Evolutionary conservation across 1,284 basidiomycete genomes (phyloP), one percentile per base, ranked within the genome.

Genomic region (Rhodotorula sp.): DNA sequence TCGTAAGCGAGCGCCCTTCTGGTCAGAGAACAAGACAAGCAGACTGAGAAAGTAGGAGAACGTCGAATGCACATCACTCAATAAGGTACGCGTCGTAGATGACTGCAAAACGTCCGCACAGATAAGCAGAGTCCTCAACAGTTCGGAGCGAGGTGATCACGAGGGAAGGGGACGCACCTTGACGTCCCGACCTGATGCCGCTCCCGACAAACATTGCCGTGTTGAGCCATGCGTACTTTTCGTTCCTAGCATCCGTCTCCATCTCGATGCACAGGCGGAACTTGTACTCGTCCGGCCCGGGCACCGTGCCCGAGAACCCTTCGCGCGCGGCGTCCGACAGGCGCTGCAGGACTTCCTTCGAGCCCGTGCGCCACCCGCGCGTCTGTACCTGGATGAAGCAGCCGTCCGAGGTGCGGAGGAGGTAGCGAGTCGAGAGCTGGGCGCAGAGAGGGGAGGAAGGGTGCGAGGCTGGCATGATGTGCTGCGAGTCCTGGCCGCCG

Each of bases 31-130:
- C 34, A 34, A 34, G 34, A 34, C 34, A 34, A 34, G 34, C 34
- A 34, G 34, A 5, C 2, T 34, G 34, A 34, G 34, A 34, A 34
- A 34, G 34, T 34, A 42, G 19, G 7, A 23, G 19, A 42, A 21
- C 55, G 34, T 34, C 49, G 49, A 50, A n/a, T 50, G 49, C 9
- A 19, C 12, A 9, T 55, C 49, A 74, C 58, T 72, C 68, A 41
- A 74, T 52, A 23, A 70, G 61, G 44, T 73, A 74, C 4, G 73
- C 73, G 23, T 74, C 73, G 64, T 74, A 74, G n/a, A 74, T 60
- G 7, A 74, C 73, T 74, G 65, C 34, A 16, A 23, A 19, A 10
- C 48, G 16, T 49, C 34, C 34, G 34, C 34, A 34, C 34, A 34
- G 34, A 34, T 34, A 2, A 34, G 48, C 48, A 49, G 13, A 14